These are phyloP conservation scores for Colletotrichum sp. DNA, from an alignment of 2,329 filamentous ascomycete genomes.

Conservation along the genomic window DNA sequence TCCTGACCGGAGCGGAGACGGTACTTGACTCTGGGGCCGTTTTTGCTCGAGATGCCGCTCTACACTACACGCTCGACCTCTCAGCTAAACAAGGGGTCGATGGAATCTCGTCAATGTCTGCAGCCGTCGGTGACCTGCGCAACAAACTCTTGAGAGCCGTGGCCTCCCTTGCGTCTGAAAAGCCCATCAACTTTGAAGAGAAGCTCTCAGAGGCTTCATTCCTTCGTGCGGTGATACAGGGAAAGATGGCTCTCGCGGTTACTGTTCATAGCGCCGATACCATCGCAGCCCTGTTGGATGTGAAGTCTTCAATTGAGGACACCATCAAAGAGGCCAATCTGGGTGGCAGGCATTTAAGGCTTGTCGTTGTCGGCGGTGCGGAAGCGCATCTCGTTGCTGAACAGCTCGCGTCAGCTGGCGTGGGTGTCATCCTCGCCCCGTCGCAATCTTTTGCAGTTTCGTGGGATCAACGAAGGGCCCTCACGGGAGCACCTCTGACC, in stretches of 20 bases:
- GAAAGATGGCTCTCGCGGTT: slow-evolving; percentile 58
- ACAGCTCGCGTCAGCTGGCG: slow-evolving; percentile 59
- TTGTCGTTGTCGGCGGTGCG: slow-evolving; percentile 66
- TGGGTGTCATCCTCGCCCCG: slow-evolving; percentile 66
- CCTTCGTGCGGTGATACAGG: slow-evolving; percentile 58
- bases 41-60: slow-evolving; percentile 57
- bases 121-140: slow-evolving; percentile 55
- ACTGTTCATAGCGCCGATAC: slow-evolving; percentile 68
- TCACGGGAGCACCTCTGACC: slow-evolving; percentile 69
- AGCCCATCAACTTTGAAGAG: slow-evolving; percentile 40
- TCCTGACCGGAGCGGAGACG: slow-evolving; percentile 54
- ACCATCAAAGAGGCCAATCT: slow-evolving; percentile 27
- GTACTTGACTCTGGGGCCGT: slow-evolving; percentile 53
- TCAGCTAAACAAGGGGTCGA: slow-evolving; percentile 44
- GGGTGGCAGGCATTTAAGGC: slow-evolving; percentile 36
- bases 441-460: slow-evolving; percentile 56
- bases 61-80: slow-evolving; percentile 63
- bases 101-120: slow-evolving; percentile 55
- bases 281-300: slow-evolving; percentile 61
- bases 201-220: slow-evolving; percentile 53
- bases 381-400: slow-evolving; percentile 65
- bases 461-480: slow-evolving; percentile 67
- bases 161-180: slow-evolving; percentile 35
- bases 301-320: slow-evolving; percentile 62
- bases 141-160: slow-evolving; percentile 59